Evolutionary conservation across 1,284 basidiomycete species (phyloP), one percentile per base, ranked within the genome.

Genomic region (Fistulinella cinereoalba): DNA sequence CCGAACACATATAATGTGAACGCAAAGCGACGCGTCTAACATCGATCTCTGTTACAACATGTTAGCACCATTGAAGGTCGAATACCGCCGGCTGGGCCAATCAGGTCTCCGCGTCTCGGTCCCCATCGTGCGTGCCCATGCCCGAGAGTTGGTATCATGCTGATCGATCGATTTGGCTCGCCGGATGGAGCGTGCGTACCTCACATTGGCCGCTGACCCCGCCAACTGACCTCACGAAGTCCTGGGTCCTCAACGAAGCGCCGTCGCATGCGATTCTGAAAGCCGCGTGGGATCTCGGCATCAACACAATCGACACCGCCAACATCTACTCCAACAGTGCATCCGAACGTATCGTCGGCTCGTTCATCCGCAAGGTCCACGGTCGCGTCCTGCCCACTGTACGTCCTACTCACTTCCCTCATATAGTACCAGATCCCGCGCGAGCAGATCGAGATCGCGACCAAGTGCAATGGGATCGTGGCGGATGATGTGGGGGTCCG

Each of bases 251-350:
- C 51, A 55, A 72, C 46, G 72, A 77, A 67, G 72, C 78, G 5
- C 43, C 63, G 15, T 58, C 69, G 1, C 44, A 73, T 6, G 57
- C 61, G 23, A 51, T 77, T 37, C 56, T 77, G 37, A 75, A 77
- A 43, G 69, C 71, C 8, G 76, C 76, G 6, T 77, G 75, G 74
- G 71, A 72, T 39, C 53, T 59, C 6, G 74, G 71, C 2, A 63
- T 75, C 46, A 75, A 66, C 45, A 75, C 72, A 15, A 64, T 76
- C 49, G 76, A 79, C 54, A 83, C 83, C 0, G 79, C 81, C 21
- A 81, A 84, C 55, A 61, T 75, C 3, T 80, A 80, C 50, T 76
- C 74, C 5, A 74, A 76, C 43, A 76, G 77, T 7, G 71, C 73
- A 45, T 75, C 74, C 0, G 75, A 76, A 41, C 56, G 60, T 3